Base-by-base conservation (phyloP, 805 yeast genomes). In the Metschnikowia aberdeeniae region DNA sequence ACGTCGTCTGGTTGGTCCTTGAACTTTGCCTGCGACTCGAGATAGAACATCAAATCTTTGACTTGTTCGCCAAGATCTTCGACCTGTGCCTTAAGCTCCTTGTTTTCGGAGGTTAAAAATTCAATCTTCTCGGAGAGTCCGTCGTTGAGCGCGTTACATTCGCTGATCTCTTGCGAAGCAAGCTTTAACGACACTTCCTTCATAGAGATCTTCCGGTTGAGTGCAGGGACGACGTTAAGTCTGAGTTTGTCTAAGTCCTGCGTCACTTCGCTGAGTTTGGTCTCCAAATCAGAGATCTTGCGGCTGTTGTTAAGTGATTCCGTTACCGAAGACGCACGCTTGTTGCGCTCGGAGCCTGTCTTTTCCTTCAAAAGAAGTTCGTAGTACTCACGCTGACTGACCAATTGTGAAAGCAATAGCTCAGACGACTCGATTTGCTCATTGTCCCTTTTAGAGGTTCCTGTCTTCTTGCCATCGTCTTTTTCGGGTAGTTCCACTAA, bases 381-480 rank as follows among this genome's bases (percentile, higher is more conserved):
- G 60, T 84, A 89, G 62, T 82, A 85, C 49, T 85, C 92, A 46
- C 95, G 70, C 62, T 89, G 96, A 6, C 93, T 84, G 45, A 89
- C 95, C 43, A 89, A 67, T 58, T 89, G 96, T 2, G 89, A 80
- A 7, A 89, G 73, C 22, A 89, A 64, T 33, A 89, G 70, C 57
- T 85, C 85, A 0, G 95, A 83, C 57, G 89, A 89, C 59, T 89
- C 97, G 47, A 85, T 40, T 14, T 42, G 49, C 7, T 49, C 52
- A 6, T 31, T 35, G 9, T 48, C 46, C 43, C 29, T 42, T 27
- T 34, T 35, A 5, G 44, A 27, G 4, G 28, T 26, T 6, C 40
- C 22, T 17, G 41, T 36, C 7, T 17, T 24, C n/a, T 12, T 8
- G 42, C 24, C 45, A 13, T 46, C 47, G 32, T 40, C 49, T 42